These are phyloP conservation scores for Cyclotella kingstonii DNA, from an alignment of 108 stramenopile species.

Conservation along the genomic window DNA sequence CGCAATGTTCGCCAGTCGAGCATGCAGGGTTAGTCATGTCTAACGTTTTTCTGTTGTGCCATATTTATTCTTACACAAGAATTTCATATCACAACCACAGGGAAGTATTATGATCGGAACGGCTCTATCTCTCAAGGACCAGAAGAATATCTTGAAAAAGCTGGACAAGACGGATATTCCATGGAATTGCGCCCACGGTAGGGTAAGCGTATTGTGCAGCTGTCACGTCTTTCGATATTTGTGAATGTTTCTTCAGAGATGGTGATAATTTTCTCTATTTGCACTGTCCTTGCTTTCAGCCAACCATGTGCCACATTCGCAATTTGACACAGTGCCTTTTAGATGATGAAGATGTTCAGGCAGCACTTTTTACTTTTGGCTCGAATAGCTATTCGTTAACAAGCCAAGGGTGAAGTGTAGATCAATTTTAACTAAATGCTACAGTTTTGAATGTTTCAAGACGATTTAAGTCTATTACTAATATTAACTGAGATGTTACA, in stretches of 20 bases:
- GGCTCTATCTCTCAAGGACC: conserved; percentile 81
- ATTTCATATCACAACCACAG: background rate
- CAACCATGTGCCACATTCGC: conserved; percentile 87
- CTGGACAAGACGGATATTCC: conserved; percentile 86
- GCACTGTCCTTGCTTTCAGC: conserved; percentile 59
- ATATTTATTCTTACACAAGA: no score
- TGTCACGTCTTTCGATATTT: background rate
- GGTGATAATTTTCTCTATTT: conserved; percentile 11
- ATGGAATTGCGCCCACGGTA: conserved; percentile 89
- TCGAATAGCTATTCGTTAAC: no score
- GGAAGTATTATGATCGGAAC: conserved; percentile 94
- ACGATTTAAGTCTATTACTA: no score
- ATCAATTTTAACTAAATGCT: no score
- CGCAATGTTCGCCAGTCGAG: conserved; percentile 95
- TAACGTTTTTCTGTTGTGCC: no score
- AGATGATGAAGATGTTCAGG: conserved; percentile 53
- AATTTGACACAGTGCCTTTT: conserved; percentile 46
- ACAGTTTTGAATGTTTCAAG: no score
- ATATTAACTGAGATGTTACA: no score
- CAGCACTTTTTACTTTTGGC: conserved; percentile 37
- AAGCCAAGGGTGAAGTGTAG: no score
- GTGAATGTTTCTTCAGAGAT: background rate
- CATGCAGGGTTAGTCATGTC: conserved; percentile 68
- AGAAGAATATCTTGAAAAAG: conserved; percentile 76
- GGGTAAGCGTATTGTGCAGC: conserved; percentile 6